These are phyloP conservation scores for Vigna angularis DNA, from an alignment of 306 rosid genomes.

Conservation along the genomic window DNA sequence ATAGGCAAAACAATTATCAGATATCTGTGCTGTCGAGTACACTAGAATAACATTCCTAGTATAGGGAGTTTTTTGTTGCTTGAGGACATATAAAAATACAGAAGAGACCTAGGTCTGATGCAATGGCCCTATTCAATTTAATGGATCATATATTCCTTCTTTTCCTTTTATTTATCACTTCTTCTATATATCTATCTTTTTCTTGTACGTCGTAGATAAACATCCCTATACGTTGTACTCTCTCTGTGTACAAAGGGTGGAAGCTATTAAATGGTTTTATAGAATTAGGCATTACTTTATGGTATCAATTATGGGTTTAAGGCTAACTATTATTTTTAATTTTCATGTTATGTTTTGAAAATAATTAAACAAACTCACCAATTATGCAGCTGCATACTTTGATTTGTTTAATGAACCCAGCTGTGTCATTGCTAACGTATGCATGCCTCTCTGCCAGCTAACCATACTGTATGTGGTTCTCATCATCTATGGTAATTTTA, in stretches of 20 bases:
- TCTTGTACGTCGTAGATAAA: background rate
- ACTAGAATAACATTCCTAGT: slow-evolving; percentile 49
- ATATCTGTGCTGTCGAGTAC: slow-evolving; percentile 30
- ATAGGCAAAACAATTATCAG: slow-evolving; percentile 39
- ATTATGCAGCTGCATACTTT: background rate
- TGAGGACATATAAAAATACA: slow-evolving; percentile 31
- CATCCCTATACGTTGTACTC: background rate
- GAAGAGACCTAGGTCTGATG: slow-evolving; percentile 31
- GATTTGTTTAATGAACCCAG: slow-evolving; percentile 29
- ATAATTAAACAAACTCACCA: background rate
- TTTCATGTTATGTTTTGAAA: slow-evolving; percentile 8
- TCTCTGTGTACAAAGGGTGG: background rate
- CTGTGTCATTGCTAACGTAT: slow-evolving; percentile 46
- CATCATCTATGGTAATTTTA: slow-evolving; percentile 15
- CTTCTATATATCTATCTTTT: background rate
- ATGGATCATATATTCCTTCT: slow-evolving; percentile 8
- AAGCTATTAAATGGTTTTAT: background rate
- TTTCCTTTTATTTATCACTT: background rate
- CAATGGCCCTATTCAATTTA: slow-evolving; percentile 6
- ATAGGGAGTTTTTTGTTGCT: slow-evolving; percentile 38
- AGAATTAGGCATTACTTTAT: background rate
- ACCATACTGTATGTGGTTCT: slow-evolving; percentile 5
- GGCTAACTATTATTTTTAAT: background rate
- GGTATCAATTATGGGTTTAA: background rate
- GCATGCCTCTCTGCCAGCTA: slow-evolving; percentile 22